Conservation (phyloP, 2,329 filamentous ascomycete species). For the Colletotrichum shisoi region DNA sequence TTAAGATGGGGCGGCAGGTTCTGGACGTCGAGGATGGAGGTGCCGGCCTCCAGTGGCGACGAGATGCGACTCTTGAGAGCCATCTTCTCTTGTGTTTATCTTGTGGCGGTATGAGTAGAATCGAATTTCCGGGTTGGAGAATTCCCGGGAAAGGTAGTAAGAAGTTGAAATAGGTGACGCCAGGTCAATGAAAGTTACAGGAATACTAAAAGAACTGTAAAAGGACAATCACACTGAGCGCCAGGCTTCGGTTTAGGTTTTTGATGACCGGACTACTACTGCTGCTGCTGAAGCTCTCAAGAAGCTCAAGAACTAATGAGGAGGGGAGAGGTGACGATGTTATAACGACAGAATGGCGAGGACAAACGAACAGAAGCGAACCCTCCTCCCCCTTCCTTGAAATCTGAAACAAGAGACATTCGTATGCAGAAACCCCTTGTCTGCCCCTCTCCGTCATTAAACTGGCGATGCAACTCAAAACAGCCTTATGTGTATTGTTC, state of each 20-base stretch:
- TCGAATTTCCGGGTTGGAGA: constrained; percentile 14
- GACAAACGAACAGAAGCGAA: neutral
- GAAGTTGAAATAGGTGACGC: constrained; percentile 12
- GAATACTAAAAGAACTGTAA: constrained; percentile 8
- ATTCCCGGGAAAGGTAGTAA: neutral
- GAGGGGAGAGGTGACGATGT: constrained; percentile 2
- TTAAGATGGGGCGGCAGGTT: constrained; percentile 64
- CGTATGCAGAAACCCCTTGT: constrained; percentile 26
- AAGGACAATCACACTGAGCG: constrained; percentile 22
- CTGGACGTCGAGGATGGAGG: constrained; percentile 65
- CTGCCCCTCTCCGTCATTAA: neutral
- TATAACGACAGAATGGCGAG: constrained; percentile 23
- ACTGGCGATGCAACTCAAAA: constrained; percentile 35
- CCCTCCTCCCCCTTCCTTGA: neutral
- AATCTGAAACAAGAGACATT: constrained; percentile 36
- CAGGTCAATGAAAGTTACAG: constrained; percentile 16
- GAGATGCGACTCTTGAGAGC: constrained; percentile 66
- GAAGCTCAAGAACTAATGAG: constrained; percentile 1
- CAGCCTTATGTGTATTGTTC: constrained; percentile 27
- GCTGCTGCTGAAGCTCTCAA: constrained; percentile 26
- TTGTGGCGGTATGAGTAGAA: constrained; percentile 40
- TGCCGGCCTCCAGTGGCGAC: constrained; percentile 68
- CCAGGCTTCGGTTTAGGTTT: constrained; percentile 26
- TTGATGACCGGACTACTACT: constrained; percentile 24
- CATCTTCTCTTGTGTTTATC: constrained; percentile 46